Base-by-base conservation (phyloP, 2,329 filamentous ascomycete species). In the Alternaria triticina region DNA sequence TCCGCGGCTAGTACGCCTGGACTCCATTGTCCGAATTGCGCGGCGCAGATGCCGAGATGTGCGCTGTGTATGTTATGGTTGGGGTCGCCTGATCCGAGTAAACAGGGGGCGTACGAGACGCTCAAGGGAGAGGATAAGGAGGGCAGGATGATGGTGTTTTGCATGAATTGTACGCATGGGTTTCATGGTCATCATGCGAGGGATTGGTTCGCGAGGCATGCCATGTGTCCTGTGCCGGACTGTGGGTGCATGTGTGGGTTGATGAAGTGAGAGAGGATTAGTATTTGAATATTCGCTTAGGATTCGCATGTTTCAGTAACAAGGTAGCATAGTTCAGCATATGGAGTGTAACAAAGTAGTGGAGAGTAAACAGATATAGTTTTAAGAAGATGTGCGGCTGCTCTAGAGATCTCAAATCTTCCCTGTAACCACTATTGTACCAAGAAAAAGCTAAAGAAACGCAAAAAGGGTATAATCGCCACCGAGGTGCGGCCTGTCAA, bases 121-220 rank as follows among this genome's bases (percentile, higher is more conserved):
- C 70, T 79, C 54, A 74, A 74, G 55, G 70, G 79, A 45, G 79
- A 81, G 61, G 86, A 87, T 65, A 60, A 82, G 7, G 84, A 89
- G 82, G 83, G 82, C 15, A 81, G 84, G 57, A 85, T 88, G 69
- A 82, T 89, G 66, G 85, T 86, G 5, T 88, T 90, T 70, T 90
- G 88, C 71, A 86, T 87, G 68, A 84, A 82, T 62, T 90, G 88
- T 73, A 86, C 86, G 68, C 88, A 90, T 80, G 88, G 87, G 1
- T 89, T 86, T 68, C 88, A 90, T 79, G 87, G 86, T 4, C 81
- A 88, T 75, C 88, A 90, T 81, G 88, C 88, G 11, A 79, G 83
- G 67, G 83, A 85, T 64, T 90, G 88, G 88, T 90, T 90, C 75
- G 77, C 74, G 22, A 82, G 82, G 68, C 84, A 87, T 76, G 78